Evolutionary conservation across 2,329 filamentous ascomycete genomes (phyloP), one percentile per base, ranked within the genome.

Genomic region (Trichophyton verrucosum): DNA sequence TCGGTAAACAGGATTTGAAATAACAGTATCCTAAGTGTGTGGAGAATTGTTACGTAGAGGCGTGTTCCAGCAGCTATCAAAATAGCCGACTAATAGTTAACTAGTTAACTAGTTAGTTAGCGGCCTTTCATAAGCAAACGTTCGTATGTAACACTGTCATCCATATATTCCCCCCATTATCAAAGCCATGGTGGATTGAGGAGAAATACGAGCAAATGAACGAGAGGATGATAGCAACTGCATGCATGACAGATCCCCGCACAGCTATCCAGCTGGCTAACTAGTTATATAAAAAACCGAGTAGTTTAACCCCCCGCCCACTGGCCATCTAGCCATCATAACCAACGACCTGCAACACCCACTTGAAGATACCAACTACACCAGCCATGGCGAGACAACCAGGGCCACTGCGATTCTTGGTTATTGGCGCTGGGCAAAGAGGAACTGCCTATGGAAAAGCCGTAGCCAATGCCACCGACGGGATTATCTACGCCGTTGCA

Each of bases 391-490:
- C 55, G 15, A 57, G 55, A 30, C 17, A 57, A 11, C 55, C 55
- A 8, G 60, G 67, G 59, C 64, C 65, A 36, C 82, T 85, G 2
- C 83, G 86, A 58, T 83, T 95, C 68, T 79, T 95, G 60, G 82
- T 95, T 68, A 86, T 95, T 66, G 91, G 91, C 20, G 90, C 89
- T 6, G 90, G 91, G 38, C 89, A 87, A 56, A 85, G 91, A 40
- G 91, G 91, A 13, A 80, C 82, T 58, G 82, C 84, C 33, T 95
- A 95, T 71, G 88, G 86, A 36, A 78, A 80, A 62, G 86, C 86
- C 59, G 84, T 90, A 7, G 73, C 76, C n/a, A 77, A 79, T 15
- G 83, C 82, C 17, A 86, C 82, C 62, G 81, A 84, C 65, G 89
- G 86, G 4, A 71, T 86, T 36, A 82, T 97, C 62, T 82, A 81